These are phyloP conservation scores for Melaleuca quinquenervia DNA, from an alignment of 345 rosid genomes.

Conservation along the genomic window DNA sequence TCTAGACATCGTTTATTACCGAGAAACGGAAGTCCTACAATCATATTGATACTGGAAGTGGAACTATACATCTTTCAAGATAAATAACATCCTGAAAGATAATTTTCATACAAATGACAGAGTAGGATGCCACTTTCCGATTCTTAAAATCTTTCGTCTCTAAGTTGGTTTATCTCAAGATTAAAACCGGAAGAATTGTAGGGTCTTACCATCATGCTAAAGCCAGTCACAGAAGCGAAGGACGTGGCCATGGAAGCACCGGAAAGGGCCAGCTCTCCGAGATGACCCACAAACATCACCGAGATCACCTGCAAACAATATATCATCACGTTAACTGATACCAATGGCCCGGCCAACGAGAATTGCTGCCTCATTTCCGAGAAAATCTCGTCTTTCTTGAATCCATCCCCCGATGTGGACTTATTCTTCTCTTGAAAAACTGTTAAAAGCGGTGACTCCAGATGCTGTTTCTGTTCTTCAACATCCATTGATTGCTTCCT, in stretches of 20 bases:
- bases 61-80: background rate
- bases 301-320: slow-evolving; percentile 13
- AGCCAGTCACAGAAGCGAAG: slow-evolving; percentile 33
- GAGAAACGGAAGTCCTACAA: background rate
- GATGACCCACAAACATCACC: slow-evolving; percentile 29
- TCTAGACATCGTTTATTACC: background rate
- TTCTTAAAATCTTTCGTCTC: background rate
- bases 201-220: slow-evolving; percentile 24
- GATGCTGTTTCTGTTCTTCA: background rate
- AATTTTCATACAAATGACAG: background rate
- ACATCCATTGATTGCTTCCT: background rate
- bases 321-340: background rate
- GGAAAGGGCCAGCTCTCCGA: slow-evolving; percentile 16
- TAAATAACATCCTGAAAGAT: background rate
- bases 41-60: background rate
- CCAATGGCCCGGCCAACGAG: slow-evolving; percentile 9
- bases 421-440: background rate
- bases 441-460: background rate
- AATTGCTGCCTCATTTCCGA: slow-evolving; percentile 10
- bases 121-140: background rate
- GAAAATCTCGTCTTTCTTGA: background rate
- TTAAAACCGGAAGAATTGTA: background rate
- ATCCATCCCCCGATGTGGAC: background rate
- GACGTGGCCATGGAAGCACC: slow-evolving; percentile 36
- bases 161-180: background rate